Percentiles rank a stretch among this genome's conserved stretches.
These are phyloP conservation scores for Dipodascopsis tothii DNA, from an alignment of 805 yeast species.

Conservation along the genomic window DNA sequence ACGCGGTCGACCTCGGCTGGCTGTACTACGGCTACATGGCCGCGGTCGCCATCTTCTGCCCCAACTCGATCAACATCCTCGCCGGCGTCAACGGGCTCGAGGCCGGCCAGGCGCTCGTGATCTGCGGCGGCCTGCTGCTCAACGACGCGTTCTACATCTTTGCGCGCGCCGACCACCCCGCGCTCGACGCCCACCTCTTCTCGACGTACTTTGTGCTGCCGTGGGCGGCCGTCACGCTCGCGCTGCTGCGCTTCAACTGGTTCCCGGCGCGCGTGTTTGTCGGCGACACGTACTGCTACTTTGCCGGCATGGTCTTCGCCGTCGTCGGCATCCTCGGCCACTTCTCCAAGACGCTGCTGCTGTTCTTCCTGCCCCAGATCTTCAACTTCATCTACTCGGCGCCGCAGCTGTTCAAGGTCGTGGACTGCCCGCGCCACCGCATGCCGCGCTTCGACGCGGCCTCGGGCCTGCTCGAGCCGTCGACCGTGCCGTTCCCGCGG, in stretches of 20 bases:
- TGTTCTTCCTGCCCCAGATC: constrained; percentile 86
- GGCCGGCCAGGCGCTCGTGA: constrained; percentile 84
- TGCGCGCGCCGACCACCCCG: constrained; percentile 39
- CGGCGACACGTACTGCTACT: constrained; percentile 96
- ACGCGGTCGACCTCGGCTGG: constrained; percentile 61
- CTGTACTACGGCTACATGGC: constrained; percentile 87
- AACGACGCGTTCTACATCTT: constrained; percentile 67
- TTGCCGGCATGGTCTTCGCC: constrained; percentile 98
- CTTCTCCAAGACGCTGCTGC: constrained; percentile 82
- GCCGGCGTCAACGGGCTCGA: constrained; percentile 97
- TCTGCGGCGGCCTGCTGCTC: constrained; percentile 59
- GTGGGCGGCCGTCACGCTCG: constrained; percentile 74
- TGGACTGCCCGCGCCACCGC: constrained; percentile 94
- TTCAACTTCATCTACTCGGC: constrained; percentile 79
- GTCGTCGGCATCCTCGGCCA: constrained; percentile 94
- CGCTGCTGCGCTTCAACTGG: constrained; percentile 71
- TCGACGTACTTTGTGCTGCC: constrained; percentile 77
- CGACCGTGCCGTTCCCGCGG: constrained; percentile 35
- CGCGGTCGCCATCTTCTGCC: constrained; percentile 83
- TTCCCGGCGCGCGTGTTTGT: constrained; percentile 91
- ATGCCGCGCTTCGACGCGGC: constrained; percentile 65
- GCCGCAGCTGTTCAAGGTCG: constrained; percentile 82
- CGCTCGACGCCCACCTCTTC: constrained; percentile 74
- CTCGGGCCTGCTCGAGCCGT: constrained; percentile 71
- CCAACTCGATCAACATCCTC: constrained; percentile 87